phyloP scores from a whole-genome alignment of 2,329 filamentous ascomycete genomes.

The Aspergillus japonicus region DNA sequence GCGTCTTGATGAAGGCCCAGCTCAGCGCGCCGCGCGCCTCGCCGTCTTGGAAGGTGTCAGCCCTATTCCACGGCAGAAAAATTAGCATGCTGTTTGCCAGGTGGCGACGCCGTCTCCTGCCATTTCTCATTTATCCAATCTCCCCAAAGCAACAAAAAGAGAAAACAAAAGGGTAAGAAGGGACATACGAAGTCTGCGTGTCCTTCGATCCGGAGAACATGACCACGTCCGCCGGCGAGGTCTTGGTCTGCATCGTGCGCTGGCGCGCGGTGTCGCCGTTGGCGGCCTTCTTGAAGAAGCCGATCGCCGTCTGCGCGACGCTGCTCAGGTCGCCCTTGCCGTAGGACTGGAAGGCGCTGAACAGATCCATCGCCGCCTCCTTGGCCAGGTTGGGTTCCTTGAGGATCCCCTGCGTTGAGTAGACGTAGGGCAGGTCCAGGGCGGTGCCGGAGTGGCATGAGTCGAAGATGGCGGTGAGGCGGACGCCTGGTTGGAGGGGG shows the following conservation, averaged over 20 bases:
- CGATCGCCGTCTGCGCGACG: conserved; percentile 75
- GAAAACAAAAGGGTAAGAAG: too few species aligned
- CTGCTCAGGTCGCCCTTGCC: conserved; percentile 77
- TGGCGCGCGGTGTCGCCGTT: conserved; percentile 74
- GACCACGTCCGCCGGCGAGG: conserved; percentile 89
- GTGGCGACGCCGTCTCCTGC: too few species aligned
- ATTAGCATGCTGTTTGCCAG: too few species aligned
- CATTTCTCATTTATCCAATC: too few species aligned
- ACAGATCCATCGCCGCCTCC: conserved; percentile 63
- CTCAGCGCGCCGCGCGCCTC: conserved; percentile 96
- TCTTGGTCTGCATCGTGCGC: conserved; percentile 81
- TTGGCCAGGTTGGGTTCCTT: conserved; percentile 68
- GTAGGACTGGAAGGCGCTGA: conserved; percentile 70
- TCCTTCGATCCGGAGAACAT: conserved; percentile 99
- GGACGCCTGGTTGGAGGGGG: conserved; percentile 80
- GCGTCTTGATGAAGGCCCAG: conserved; percentile 86
- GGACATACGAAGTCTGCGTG: conserved; percentile 66
- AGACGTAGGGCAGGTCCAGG: conserved; percentile 66
- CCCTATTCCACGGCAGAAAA: conserved; percentile 50
- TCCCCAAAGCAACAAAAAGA: too few species aligned
- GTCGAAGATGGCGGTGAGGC: conserved; percentile 68
- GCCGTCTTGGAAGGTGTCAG: conserved; percentile 83
- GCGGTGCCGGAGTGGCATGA: conserved; percentile 67
- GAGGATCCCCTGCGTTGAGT: conserved; percentile 63
- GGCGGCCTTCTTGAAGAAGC: conserved; percentile 84